Evolutionary conservation across 2,329 filamentous ascomycete species (phyloP), one percentile per base, ranked within the genome.

Genomic region (Pseudocercospora fijiensis): DNA sequence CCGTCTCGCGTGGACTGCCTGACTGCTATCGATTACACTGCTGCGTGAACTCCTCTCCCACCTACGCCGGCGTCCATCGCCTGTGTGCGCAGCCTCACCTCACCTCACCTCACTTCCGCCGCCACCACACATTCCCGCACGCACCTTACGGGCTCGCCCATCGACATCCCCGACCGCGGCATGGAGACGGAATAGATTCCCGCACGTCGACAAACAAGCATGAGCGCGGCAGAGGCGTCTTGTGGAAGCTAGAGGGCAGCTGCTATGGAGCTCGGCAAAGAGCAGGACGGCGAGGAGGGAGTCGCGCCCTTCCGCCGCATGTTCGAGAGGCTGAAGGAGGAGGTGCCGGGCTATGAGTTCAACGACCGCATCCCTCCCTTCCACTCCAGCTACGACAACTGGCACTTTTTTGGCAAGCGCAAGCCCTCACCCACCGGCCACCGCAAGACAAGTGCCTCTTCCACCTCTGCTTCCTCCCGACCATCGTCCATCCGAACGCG

Each of bases 341-440:
- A 76, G 28, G 69, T 74, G 8, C 70, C 74, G 3, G 70, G 72
- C 37, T 76, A 76, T 64, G 72, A 76, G 37, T 77, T 76, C 65
- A 74, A 79, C 56, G 75, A 78, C 20, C 72, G 75, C 20, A 67
- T 74, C 30, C 65, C 71, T 56, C 80, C 80, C 9, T 82, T 82
- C 69, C 81, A 83, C 67, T 81, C 78, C 37, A 80, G 88, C 71
- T 97, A 96, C 78, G 92, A 96, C 76, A 92, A 93, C 80, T 98
- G 93, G 92, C 80, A 83, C 70, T 80, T 82, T 67, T 80, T 79
- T 66, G 81, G 80, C 28, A 66, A 63, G 13, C 66, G 66, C 22
- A 70, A 85, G 47, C 61, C 59, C 18, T 41, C 57, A 28, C 33
- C 57, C n/a, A 52, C 47, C 22, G 52, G 57, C 83, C 57, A 56